phyloP scores from a whole-genome alignment of 1,284 basidiomycete species.

The Rhodotorula sp. region DNA sequence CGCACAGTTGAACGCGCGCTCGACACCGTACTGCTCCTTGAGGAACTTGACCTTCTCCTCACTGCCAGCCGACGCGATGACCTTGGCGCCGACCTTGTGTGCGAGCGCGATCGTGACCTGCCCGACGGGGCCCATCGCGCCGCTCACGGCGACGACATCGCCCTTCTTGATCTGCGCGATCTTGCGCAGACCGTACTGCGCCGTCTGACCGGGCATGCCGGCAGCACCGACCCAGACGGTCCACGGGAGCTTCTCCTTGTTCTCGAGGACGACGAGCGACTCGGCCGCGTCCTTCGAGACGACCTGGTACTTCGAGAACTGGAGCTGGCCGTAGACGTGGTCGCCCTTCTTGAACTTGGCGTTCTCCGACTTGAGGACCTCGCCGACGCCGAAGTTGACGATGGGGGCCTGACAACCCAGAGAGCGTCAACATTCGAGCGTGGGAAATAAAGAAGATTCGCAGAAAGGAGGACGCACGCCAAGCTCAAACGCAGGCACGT shows the following conservation, averaged over 20 bases:
- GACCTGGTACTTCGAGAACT: slow-evolving; percentile 32
- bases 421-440: too few species aligned
- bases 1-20: slow-evolving; percentile 57
- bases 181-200: slow-evolving; percentile 22
- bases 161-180: slow-evolving; percentile 71
- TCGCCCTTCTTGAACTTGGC: slow-evolving; percentile 28
- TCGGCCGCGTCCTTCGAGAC: slow-evolving; percentile 17
- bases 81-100: slow-evolving; percentile 57
- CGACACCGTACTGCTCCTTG: slow-evolving; percentile 69
- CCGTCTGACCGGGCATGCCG: slow-evolving; percentile 38
- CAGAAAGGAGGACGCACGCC: slow-evolving; percentile 5
- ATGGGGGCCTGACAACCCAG: slow-evolving; percentile 16
- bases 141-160: slow-evolving; percentile 65
- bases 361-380: slow-evolving; percentile 37
- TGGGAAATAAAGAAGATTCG: too few species aligned
- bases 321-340: slow-evolving; percentile 26
- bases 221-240: slow-evolving; percentile 54
- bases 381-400: slow-evolving; percentile 34
- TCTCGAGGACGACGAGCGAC: slow-evolving; percentile 29
- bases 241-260: slow-evolving; percentile 35
- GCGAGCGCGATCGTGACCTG: slow-evolving; percentile 41
- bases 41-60: slow-evolving; percentile 68
- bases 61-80: slow-evolving; percentile 80
- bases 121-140: slow-evolving; percentile 40
- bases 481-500: slow-evolving; percentile 36